Conservation (phyloP, 371 early-diverging fungal genomes). For the Mortierella sp. region DNA sequence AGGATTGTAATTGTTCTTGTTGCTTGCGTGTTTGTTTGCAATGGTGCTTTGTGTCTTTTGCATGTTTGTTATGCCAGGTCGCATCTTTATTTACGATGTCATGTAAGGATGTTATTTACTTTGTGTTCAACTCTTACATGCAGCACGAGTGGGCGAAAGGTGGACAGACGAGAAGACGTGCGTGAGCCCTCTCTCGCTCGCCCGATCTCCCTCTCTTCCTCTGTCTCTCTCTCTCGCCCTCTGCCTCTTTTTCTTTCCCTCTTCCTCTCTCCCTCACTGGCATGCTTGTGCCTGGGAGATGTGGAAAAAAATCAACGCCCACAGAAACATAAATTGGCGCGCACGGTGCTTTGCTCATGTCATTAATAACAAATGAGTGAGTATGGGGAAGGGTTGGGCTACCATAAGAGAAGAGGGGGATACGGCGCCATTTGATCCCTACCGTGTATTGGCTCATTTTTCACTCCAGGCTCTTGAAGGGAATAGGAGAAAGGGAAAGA, state of each 20-base stretch:
- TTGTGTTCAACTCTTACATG: too few species aligned
- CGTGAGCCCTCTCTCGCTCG: not conserved
- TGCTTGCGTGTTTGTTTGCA: too few species aligned
- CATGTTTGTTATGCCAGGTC: too few species aligned
- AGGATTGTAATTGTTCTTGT: too few species aligned
- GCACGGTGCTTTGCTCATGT: not conserved
- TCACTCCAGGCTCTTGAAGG: not conserved
- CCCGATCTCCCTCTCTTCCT: not conserved
- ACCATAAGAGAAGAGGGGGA: not conserved
- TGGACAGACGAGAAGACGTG: not conserved
- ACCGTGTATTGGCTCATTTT: not conserved
- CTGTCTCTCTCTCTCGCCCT: not conserved
- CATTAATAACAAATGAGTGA: not conserved
- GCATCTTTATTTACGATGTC: too few species aligned
- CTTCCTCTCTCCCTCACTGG: not conserved
- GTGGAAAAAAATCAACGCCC: not conserved
- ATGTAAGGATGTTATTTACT: too few species aligned
- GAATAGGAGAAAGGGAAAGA: not conserved
- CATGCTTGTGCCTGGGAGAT: constrained; percentile 3
- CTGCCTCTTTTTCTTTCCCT: not conserved
- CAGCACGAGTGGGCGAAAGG: too few species aligned
- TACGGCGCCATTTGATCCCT: not conserved
- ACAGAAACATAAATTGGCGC: not conserved
- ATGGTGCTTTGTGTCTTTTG: too few species aligned
- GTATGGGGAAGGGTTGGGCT: not conserved